A percentile compares a stretch with the other conserved stretches of the same genome.
Conservation (phyloP, 345 rosid genomes). For the Salix dunnii region DNA sequence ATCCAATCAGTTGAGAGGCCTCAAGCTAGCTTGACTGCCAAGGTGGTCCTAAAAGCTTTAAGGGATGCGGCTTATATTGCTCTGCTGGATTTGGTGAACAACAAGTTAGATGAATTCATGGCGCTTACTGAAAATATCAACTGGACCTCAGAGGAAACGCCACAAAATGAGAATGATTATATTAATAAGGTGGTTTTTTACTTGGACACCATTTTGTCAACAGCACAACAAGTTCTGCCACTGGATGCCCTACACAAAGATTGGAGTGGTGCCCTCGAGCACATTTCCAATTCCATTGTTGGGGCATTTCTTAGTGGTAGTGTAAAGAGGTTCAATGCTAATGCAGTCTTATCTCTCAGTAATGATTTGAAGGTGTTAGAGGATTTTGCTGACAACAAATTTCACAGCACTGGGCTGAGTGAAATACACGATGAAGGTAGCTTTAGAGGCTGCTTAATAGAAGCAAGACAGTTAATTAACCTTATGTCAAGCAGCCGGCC, state of each 20-base stretch:
- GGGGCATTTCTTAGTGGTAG: conserved; percentile 65
- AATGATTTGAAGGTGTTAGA: conserved; percentile 66
- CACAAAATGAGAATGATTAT: conserved; percentile 57
- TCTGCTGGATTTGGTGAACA: conserved; percentile 59
- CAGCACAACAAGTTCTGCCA: conserved; percentile 81
- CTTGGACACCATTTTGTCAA: conserved; percentile 68
- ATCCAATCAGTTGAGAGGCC: conserved; percentile 64
- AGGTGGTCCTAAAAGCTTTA: conserved; percentile 73
- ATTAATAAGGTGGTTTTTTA: conserved; percentile 63
- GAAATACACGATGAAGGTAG: conserved; percentile 65
- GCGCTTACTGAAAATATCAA: conserved; percentile 62
- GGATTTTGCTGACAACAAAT: conserved; percentile 76
- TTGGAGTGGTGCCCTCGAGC: conserved; percentile 78
- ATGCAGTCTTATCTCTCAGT: conserved; percentile 65
- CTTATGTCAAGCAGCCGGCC: conserved; percentile 84
- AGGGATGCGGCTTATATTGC: conserved; percentile 75
- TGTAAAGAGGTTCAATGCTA: conserved; percentile 84
- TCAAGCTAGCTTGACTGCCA: conserved; percentile 64
- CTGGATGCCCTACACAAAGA: conserved; percentile 69
- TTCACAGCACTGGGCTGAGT: conserved; percentile 62
- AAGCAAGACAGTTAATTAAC: conserved; percentile 81
- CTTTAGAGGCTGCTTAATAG: conserved; percentile 63
- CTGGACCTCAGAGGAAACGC: conserved; percentile 75
- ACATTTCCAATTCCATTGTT: conserved; percentile 64
- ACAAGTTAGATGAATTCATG: conserved; percentile 74